A percentile compares a stretch with the other conserved stretches of the same genome.
phyloP scores from a whole-genome alignment of 805 yeast species.

The Starmerella kuoi region DNA sequence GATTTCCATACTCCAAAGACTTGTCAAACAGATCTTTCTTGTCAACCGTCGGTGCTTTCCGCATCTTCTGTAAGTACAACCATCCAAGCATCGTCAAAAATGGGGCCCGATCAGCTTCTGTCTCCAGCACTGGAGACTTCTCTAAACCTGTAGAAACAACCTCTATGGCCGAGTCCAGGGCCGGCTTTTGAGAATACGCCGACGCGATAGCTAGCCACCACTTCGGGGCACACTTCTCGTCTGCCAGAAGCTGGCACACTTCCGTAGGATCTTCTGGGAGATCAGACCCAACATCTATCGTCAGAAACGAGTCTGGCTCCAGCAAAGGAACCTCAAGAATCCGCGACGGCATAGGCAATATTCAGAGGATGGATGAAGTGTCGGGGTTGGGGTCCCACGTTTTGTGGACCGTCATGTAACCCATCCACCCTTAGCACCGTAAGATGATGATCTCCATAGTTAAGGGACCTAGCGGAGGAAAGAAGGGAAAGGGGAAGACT shows the following conservation, averaged over 20 bases:
- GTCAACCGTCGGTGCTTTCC: conserved; percentile 24
- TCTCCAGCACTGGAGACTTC: conserved; percentile 18
- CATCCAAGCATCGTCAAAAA: conserved; percentile 59
- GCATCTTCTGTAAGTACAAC: conserved; percentile 37
- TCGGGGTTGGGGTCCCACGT: too few relatives aligned
- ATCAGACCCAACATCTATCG: conserved; percentile 67
- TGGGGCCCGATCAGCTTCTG: conserved; percentile 36
- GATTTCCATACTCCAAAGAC: conserved; percentile 37
- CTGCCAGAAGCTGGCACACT: conserved; percentile 60
- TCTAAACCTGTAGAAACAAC: conserved; percentile 52
- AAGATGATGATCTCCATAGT: too few relatives aligned
- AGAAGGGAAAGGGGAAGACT: too few relatives aligned
- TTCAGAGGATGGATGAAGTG: too few relatives aligned
- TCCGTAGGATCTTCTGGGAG: conserved; percentile 85
- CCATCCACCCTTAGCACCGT: too few relatives aligned
- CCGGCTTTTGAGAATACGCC: conserved; percentile 58
- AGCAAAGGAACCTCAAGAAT: conserved; percentile 59
- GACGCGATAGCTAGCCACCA: conserved; percentile 81
- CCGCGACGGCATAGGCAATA: conserved; percentile 21
- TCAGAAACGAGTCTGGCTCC: conserved; percentile 72
- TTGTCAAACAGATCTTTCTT: conserved; percentile 25
- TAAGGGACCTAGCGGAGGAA: too few relatives aligned
- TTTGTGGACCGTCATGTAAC: too few relatives aligned
- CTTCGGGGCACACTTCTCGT: conserved; percentile 61
- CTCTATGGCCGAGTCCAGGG: conserved; percentile 47